Evolutionary conservation across 306 rosid genomes (phyloP).

Genomic region (Potentilla sterilis): DNA sequence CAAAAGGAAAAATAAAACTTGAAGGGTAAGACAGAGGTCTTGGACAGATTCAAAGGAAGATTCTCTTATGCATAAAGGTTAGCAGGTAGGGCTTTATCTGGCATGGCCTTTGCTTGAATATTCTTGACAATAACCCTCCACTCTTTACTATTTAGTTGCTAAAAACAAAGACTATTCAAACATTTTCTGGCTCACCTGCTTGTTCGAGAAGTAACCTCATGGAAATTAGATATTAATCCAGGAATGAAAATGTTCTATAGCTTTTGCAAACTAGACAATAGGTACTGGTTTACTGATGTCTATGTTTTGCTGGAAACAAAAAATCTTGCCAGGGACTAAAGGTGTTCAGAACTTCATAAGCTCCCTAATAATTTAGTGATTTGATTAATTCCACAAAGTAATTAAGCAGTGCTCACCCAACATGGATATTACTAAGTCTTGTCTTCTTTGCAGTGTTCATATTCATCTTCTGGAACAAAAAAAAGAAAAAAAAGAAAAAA

Average conservation of each 20-base stretch:
- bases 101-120: not conserved
- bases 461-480: not conserved
- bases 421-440: not conserved
- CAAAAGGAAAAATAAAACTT: not conserved
- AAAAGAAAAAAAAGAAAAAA: not conserved
- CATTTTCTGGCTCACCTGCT: not conserved
- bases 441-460: not conserved
- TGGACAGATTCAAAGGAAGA: not conserved
- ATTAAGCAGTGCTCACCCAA: not conserved
- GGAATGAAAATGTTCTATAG: not conserved
- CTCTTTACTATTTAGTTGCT: not conserved
- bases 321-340: not conserved
- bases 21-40: not conserved
- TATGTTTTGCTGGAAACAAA: not conserved
- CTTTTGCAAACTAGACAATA: not conserved
- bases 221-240: not conserved
- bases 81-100: not conserved
- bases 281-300: not conserved
- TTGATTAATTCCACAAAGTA: not conserved
- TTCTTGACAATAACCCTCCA: not conserved
- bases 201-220: not conserved
- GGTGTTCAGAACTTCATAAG: not conserved
- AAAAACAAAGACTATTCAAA: not conserved
- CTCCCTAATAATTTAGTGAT: not conserved
- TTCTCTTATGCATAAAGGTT: not conserved